These are phyloP conservation scores for Knufia fluminis DNA, from an alignment of 2,329 filamentous ascomycete genomes.

Conservation along the genomic window DNA sequence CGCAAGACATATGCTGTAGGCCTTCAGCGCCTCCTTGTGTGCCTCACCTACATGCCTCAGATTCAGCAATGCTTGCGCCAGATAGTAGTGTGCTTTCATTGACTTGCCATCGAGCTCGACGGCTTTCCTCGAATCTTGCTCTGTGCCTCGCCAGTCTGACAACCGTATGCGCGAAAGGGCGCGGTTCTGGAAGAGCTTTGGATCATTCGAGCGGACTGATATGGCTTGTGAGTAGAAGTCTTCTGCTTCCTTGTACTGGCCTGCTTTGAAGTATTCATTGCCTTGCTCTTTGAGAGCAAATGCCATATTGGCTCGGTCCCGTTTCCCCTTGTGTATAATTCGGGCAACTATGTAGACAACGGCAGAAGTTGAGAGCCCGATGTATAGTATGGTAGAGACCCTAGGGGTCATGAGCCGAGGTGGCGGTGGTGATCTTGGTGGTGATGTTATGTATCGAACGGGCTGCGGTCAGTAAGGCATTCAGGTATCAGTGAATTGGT, in stretches of 20 bases:
- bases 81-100: conserved; percentile 77
- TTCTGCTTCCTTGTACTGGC: conserved; percentile 37
- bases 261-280: conserved; percentile 38
- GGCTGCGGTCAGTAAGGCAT: neutral
- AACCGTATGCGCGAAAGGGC: conserved; percentile 74
- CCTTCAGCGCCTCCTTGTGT: conserved; percentile 57
- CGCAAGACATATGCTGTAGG: conserved; percentile 61
- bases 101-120: conserved; percentile 53
- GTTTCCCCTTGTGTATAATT: too few species aligned
- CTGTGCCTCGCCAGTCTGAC: conserved; percentile 61
- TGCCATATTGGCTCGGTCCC: neutral
- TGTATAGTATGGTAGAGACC: too few species aligned
- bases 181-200: conserved; percentile 78
- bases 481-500: neutral
- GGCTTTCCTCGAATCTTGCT: conserved; percentile 67
- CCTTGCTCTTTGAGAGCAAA: conserved; percentile 33
- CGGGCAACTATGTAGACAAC: too few species aligned
- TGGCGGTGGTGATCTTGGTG: neutral
- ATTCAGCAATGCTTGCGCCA: conserved; percentile 73
- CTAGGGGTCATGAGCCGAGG: neutral
- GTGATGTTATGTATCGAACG: neutral
- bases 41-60: conserved; percentile 65
- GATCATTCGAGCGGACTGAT: conserved; percentile 65
- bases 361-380: too few species aligned
- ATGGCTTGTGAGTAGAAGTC: conserved; percentile 37